Evolutionary conservation across 2,329 filamentous ascomycete genomes (phyloP).

Genomic region (Corynespora cassiicola): DNA sequence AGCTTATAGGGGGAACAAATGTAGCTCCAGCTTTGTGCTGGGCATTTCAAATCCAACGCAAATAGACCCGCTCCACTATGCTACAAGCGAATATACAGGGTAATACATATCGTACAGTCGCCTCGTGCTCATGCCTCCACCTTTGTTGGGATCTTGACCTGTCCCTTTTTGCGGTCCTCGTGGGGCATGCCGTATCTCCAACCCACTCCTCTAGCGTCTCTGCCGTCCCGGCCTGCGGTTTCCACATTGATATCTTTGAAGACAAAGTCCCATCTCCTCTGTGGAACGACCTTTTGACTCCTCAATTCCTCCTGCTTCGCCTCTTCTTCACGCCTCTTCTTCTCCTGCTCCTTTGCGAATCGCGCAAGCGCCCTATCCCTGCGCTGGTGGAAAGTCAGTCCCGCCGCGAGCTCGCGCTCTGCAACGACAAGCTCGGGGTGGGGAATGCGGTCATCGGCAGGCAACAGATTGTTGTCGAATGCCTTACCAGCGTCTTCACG

Average conservation of each 20-base stretch:
- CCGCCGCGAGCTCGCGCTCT: constrained; percentile 44
- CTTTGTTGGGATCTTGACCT: constrained; percentile 67
- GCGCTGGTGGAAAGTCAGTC: constrained; percentile 42
- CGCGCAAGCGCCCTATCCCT: constrained; percentile 37
- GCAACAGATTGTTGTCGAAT: constrained; percentile 64
- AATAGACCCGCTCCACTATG: constrained; percentile 20
- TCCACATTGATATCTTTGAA: constrained; percentile 65
- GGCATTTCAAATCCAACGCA: constrained; percentile 12
- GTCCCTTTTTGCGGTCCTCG: constrained; percentile 67
- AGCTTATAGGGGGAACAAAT: not conserved
- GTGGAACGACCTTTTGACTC: constrained; percentile 52
- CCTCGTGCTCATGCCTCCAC: constrained; percentile 52
- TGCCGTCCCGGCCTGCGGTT: constrained; percentile 61
- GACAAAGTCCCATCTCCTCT: constrained; percentile 65
- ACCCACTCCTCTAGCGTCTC: constrained; percentile 60
- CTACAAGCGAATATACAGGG: constrained; percentile 26
- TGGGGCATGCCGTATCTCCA: constrained; percentile 68
- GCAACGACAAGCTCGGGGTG: constrained; percentile 64
- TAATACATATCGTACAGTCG: constrained; percentile 30
- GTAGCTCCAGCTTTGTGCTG: not conserved
- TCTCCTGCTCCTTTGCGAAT: constrained; percentile 36
- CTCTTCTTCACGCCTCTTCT: constrained; percentile 48
- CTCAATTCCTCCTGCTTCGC: constrained; percentile 53
- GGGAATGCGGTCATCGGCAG: constrained; percentile 68
- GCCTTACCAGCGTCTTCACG: constrained; percentile 69